Conservation (phyloP, 176 grass and related monocot genomes). For the Luzula sylvatica region DNA sequence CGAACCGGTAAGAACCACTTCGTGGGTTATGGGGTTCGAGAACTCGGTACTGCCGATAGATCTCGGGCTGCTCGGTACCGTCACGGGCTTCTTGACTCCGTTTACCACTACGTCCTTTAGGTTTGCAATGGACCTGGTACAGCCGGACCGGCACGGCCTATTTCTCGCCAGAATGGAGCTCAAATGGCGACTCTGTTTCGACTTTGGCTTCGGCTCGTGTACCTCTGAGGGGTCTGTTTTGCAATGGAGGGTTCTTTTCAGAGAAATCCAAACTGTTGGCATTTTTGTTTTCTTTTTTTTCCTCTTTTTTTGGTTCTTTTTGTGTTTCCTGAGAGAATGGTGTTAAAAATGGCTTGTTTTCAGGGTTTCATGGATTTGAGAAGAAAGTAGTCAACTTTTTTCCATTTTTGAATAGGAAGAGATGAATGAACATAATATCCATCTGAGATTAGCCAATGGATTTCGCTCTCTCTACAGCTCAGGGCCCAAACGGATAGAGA, state of each 20-base stretch:
- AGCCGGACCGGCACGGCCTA: constrained; percentile 35
- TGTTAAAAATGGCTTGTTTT: background rate
- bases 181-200: constrained; percentile 16
- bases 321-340: background rate
- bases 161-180: constrained; percentile 14
- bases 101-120: constrained; percentile 46
- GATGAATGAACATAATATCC: constrained; percentile 2
- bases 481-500: background rate
- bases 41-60: constrained; percentile 34
- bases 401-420: background rate
- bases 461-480: background rate
- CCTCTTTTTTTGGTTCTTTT: constrained; percentile 7
- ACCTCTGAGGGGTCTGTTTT: constrained; percentile 44
- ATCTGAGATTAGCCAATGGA: background rate
- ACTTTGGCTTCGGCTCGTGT: constrained; percentile 20
- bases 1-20: constrained; percentile 28
- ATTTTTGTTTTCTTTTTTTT: constrained; percentile 3
- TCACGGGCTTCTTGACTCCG: constrained; percentile 4
- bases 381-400: background rate
- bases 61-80: constrained; percentile 26
- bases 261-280: constrained; percentile 50
- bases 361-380: background rate
- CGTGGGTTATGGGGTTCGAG: constrained; percentile 33
- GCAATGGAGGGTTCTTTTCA: constrained; percentile 59
- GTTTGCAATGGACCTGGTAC: constrained; percentile 66